Evolutionary conservation across 306 rosid species (phyloP), one percentile per base, ranked within the genome.

Genomic region (Acacia crassicarpa): DNA sequence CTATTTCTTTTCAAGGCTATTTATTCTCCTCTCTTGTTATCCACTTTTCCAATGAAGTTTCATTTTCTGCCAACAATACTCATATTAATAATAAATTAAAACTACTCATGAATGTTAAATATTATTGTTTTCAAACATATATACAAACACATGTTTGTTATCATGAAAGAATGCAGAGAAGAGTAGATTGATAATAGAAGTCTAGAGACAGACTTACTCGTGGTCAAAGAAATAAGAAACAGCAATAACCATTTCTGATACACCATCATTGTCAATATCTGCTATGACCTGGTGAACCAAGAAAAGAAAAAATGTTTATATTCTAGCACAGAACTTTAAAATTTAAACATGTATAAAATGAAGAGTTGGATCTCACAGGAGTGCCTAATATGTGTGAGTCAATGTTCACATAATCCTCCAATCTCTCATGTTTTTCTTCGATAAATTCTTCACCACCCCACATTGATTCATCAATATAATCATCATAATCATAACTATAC

Each of bases 381-480:
- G 99, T 96, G 87, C 90, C 88, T 87, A 96, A 86, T 78, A 93
- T 87, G 80, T 96, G 99, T 13, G 98, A 87, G 78, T 93, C 98
- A 83, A 96, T 81, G 75, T 89, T 88, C 81, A 96, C 90, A 82
- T 83, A 91, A 81, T 96, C 99, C 88, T 96, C 99, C 81, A 85
- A 22, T 83, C 80, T 93, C 78, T 90, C 97, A 3, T 93, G 99
- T 71, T 86, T 77, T 63, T 13, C 84, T 83, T 96, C 99, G 81
- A 83, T 71, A 96, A 95, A 96, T 74, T 92, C 99, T 86, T 96
- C 99, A 67, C 89, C 97, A 83, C 97, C 99, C 99, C 99, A 96
- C 98, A 92, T 80, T 56, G 96, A 45, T 62, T 92, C 98, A 84
- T 93, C 92, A 84, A 83, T 94, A 89, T 89, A 93, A 83, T 95